Conservation (phyloP, 2,329 filamentous ascomycete species). For the Sphaerulina vaccinii region DNA sequence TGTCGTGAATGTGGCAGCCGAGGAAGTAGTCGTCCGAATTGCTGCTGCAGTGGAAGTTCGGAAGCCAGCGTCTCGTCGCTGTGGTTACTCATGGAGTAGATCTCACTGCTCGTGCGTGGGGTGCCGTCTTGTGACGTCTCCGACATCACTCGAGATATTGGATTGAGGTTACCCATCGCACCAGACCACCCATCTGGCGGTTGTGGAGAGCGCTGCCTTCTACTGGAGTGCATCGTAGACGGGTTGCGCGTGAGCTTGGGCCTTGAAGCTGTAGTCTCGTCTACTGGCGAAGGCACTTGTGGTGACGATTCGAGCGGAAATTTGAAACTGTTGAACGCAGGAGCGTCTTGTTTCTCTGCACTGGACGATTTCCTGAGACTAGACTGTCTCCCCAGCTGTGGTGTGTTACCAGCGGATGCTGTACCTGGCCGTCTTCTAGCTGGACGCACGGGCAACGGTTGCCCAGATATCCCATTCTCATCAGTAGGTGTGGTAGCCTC, state of each 20-base stretch:
- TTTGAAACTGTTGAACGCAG: constrained; percentile 29
- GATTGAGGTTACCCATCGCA: constrained; percentile 54
- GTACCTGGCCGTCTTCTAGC: constrained; percentile 31
- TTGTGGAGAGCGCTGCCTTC: constrained; percentile 34
- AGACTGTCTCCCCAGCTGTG: constrained; percentile 29
- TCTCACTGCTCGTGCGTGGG: constrained; percentile 87
- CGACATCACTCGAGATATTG: constrained; percentile 69
- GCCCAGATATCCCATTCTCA: constrained; percentile 8
- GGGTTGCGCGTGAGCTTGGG: constrained; percentile 33
- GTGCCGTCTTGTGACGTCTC: constrained; percentile 75
- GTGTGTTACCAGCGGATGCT: constrained; percentile 34
- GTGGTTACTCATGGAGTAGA: constrained; percentile 92
- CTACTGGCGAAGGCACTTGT: constrained; percentile 29
- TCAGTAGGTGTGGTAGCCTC: constrained; percentile 41
- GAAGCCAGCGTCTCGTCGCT: constrained; percentile 91
- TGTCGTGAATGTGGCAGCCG: constrained; percentile 44
- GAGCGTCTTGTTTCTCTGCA: constrained; percentile 14
- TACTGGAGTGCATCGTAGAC: constrained; percentile 39
- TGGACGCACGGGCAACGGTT: constrained; percentile 25
- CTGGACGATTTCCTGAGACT: constrained; percentile 19
- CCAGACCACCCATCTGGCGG: constrained; percentile 35
- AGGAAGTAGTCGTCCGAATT: constrained; percentile 51
- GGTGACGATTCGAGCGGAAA: constrained; percentile 29
- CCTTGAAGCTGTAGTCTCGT: constrained; percentile 10
- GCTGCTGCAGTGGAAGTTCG: constrained; percentile 63